Percentiles rank a stretch among this genome's conserved stretches.
phyloP scores from a whole-genome alignment of 2,329 filamentous ascomycete species.

The Thyridium curvatum region DNA sequence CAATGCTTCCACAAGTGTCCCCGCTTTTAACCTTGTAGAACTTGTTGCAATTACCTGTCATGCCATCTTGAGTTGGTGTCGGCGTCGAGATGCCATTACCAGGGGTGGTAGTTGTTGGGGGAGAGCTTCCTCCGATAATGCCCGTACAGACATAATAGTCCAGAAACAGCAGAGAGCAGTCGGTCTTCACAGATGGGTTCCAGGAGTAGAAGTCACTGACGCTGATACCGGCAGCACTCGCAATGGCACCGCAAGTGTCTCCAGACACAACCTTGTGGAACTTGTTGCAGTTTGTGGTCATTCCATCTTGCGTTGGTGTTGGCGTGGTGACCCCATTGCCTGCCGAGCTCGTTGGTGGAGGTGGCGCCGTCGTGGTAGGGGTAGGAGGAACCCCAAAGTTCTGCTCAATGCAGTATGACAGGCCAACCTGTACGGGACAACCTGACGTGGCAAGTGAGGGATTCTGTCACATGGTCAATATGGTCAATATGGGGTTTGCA shows the following conservation, averaged over 20 bases:
- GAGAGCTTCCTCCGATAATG: neutral
- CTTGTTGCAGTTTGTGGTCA: constrained; percentile 1
- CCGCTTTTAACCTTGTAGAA: neutral
- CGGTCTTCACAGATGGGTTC: constrained; percentile 1
- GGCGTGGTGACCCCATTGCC: neutral
- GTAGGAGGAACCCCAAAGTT: too few species aligned
- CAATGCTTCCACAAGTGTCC: constrained; percentile 7
- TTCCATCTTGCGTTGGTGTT: neutral
- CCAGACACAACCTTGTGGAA: constrained; percentile 5
- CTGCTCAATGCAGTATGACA: too few species aligned
- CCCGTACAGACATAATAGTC: neutral
- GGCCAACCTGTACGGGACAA: too few species aligned
- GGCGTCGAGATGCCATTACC: neutral
- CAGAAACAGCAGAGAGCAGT: neutral
- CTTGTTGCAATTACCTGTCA: neutral
- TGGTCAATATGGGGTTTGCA: too few species aligned
- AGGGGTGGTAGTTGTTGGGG: constrained; percentile 15
- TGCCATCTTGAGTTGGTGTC: neutral
- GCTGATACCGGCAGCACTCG: constrained; percentile 2
- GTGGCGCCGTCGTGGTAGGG: too few species aligned
- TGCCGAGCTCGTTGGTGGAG: constrained; percentile 15
- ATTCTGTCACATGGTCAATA: too few species aligned
- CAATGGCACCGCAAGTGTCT: constrained; percentile 5
- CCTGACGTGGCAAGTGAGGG: too few species aligned
- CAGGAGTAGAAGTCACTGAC: constrained; percentile 3